Conservation (phyloP, 2,329 filamentous ascomycete genomes). For the Pseudogymnoascus sp. region DNA sequence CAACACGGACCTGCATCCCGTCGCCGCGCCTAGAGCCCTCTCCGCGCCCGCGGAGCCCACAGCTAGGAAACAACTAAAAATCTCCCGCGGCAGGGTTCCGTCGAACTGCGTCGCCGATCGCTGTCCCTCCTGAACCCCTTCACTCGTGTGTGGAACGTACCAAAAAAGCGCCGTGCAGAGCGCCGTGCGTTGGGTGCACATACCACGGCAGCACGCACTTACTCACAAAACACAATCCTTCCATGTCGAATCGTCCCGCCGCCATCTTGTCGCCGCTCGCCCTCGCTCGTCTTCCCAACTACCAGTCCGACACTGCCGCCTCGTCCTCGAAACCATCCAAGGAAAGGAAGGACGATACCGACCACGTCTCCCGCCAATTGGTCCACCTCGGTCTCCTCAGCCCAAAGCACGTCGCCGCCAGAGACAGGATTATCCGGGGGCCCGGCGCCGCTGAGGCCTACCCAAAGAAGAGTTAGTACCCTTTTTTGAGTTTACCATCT, state of each 20-base stretch:
- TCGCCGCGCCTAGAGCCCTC: neutral
- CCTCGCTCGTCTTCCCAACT: neutral
- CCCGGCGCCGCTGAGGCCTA: neutral
- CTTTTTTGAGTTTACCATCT: neutral
- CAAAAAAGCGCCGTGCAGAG: neutral
- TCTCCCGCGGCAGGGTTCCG: neutral
- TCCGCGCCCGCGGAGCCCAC: neutral
- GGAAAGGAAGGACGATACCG: neutral
- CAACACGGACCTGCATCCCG: neutral
- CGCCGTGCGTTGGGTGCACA: neutral
- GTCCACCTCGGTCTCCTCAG: slow-evolving; percentile 3
- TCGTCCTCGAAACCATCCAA: neutral
- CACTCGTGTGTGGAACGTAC: neutral
- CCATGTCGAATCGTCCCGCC: neutral
- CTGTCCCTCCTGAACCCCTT: slow-evolving; percentile 1
- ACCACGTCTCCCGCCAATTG: neutral
- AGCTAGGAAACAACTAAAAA: neutral
- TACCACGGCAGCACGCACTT: neutral
- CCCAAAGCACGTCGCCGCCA: neutral
- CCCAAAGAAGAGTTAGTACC: slow-evolving; percentile 1
- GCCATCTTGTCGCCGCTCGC: neutral
- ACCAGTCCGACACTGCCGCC: neutral
- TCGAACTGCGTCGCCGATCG: neutral
- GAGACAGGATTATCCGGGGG: neutral
- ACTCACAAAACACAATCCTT: neutral